Percentiles rank a stretch among this genome's conserved stretches.
phyloP scores from a whole-genome alignment of 306 rosid species.

The Medicago truncatula region MtrunA17r5.0-ANR NC_053045.1:36436501-36437000 shows the following conservation, averaged over 20 bases:
- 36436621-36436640: background rate
- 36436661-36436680: conserved; percentile 38
- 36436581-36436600: conserved; percentile 17
- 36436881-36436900: conserved; percentile 1
- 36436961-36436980: too few relatives aligned
- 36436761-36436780: conserved; percentile 61
- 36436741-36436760: conserved; percentile 96
- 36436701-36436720: conserved; percentile 94
- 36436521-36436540: conserved; percentile 18
- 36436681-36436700: conserved; percentile 73
- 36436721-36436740: conserved; percentile 79
- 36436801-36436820: conserved; percentile 78
- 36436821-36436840: conserved; percentile 86
- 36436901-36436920: too few relatives aligned
- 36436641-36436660: conserved; percentile 30
- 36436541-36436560: conserved; percentile 24
- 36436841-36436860: conserved; percentile 93
- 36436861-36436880: conserved; percentile 85
- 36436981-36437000: too few relatives aligned
- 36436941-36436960: too few relatives aligned
- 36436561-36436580: conserved; percentile 1
- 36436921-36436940: too few relatives aligned
- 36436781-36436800: conserved; percentile 90
- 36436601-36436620: conserved; percentile 15
- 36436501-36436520: conserved; percentile 20